A percentile compares a stretch with the other conserved stretches of the same genome.
Conservation (phyloP, 1,139 yeast species). For the Suhomyces maxii region DNA sequence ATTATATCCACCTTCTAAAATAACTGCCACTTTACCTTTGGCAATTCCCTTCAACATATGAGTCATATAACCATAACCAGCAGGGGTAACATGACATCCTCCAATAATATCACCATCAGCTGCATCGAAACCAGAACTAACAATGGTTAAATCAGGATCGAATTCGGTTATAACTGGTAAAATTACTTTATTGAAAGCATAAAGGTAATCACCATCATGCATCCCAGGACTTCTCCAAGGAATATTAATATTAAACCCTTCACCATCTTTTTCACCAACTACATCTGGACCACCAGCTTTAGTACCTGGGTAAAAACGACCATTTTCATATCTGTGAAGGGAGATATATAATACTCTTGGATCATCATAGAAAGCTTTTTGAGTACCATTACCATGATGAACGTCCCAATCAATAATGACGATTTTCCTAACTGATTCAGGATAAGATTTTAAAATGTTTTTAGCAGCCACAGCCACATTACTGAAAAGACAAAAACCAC, state of each 20-base stretch:
- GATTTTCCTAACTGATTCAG: conserved; percentile 83
- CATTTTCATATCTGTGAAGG: conserved; percentile 88
- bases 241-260: conserved; percentile 82
- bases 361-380: conserved; percentile 83
- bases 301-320: conserved; percentile 93
- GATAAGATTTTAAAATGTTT: conserved; percentile 75
- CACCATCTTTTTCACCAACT: conserved; percentile 83
- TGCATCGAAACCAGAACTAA: conserved; percentile 97
- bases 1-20: conserved; percentile 95
- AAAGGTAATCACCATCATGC: conserved; percentile 93
- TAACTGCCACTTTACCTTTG: conserved; percentile 83
- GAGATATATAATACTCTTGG: conserved; percentile 90
- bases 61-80: conserved; percentile 96
- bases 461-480: conserved; percentile 98
- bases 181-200: conserved; percentile 86
- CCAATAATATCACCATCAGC: conserved; percentile 98
- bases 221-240: conserved; percentile 96
- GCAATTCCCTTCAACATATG: conserved; percentile 87
- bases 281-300: conserved; percentile 72
- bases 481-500: conserved; percentile 94
- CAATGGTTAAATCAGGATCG: conserved; percentile 88
- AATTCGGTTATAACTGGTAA: conserved; percentile 89
- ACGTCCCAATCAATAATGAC: conserved; percentile 96
- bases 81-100: conserved; percentile 95
- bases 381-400: conserved; percentile 98